Evolutionary conservation across 176 grass and related monocot genomes (phyloP).

Genomic region (barley (Hordeum vulgare)): MorexV3_pseudomolecules_assembly NC_058524.1:17363348-17363847

Average conservation of each 20-base stretch:
- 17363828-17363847: slow-evolving; percentile 25
- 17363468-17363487: no score
- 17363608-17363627: not conserved
- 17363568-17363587: not conserved
- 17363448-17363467: not conserved
- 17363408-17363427: not conserved
- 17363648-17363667: slow-evolving; percentile 8
- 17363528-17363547: not conserved
- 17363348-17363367: no score
- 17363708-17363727: slow-evolving; percentile 28
- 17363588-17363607: not conserved
- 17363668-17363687: slow-evolving; percentile 62
- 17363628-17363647: not conserved
- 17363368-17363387: not conserved
- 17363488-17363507: no score
- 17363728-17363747: slow-evolving; percentile 21
- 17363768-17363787: slow-evolving; percentile 1
- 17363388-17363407: not conserved
- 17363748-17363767: slow-evolving; percentile 31
- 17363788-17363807: slow-evolving; percentile 38
- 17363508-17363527: no score
- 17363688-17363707: slow-evolving; percentile 49
- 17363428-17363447: not conserved
- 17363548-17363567: not conserved
- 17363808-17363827: slow-evolving; percentile 31